Percentiles rank a stretch among this genome's conserved stretches.
phyloP scores from a whole-genome alignment of 768 basidiomycete species.

The Daedalea quercina region DNA sequence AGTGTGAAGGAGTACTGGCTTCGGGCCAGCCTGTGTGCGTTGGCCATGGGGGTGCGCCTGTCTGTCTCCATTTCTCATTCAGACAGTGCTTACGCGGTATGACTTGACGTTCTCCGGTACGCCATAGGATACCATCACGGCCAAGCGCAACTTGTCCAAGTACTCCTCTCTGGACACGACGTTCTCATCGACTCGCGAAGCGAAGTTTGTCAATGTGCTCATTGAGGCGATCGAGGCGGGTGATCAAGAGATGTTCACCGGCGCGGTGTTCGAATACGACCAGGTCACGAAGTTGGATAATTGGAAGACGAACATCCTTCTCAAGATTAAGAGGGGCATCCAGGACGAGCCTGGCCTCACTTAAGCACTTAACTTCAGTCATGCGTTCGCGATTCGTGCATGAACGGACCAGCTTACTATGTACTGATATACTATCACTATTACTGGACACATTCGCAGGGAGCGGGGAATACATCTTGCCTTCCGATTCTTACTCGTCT shows the following conservation, averaged over 20 bases:
- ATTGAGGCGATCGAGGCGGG: constrained; percentile 72
- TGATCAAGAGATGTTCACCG: constrained; percentile 71
- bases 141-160: constrained; percentile 68
- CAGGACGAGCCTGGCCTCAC: constrained; percentile 41
- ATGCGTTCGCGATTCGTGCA: background rate
- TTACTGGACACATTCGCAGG: background rate
- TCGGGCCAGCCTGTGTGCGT: constrained; percentile 75
- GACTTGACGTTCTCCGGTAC: background rate
- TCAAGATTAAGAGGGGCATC: constrained; percentile 84
- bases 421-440: background rate
- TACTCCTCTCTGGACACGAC: constrained; percentile 81
- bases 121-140: constrained; percentile 74
- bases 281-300: constrained; percentile 89
- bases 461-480: no score
- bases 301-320: constrained; percentile 89
- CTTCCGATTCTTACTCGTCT: no score
- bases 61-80: background rate
- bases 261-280: constrained; percentile 86
- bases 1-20: constrained; percentile 99
- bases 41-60: constrained; percentile 76
- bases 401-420: background rate
- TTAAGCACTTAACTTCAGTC: background rate
- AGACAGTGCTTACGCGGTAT: background rate
- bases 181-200: constrained; percentile 86
- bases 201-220: constrained; percentile 76